phyloP scores from a whole-genome alignment of 2,329 filamentous ascomycete species.

The Lasiodiplodia gonubiensis region DNA sequence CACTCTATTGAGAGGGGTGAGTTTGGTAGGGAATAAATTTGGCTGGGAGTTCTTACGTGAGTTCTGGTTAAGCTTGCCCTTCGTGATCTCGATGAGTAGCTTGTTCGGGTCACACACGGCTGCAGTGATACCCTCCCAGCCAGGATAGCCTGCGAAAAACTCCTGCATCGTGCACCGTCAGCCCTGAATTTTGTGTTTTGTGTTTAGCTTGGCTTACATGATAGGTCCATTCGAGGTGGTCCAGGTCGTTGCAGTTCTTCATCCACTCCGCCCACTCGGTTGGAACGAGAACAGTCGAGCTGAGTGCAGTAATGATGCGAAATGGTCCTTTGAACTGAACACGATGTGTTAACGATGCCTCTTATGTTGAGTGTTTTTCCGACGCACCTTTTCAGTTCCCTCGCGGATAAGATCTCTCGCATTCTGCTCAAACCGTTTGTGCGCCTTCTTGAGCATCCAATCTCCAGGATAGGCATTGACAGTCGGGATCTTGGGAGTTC shows the following conservation, averaged over 20 bases:
- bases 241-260: conserved; percentile 18
- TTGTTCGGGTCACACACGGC: conserved; percentile 8
- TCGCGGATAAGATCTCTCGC: conserved; percentile 8
- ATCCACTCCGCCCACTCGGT: conserved; percentile 9
- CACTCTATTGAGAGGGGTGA: not conserved
- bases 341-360: not conserved
- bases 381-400: not conserved
- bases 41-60: not conserved
- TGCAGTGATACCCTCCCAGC: conserved; percentile 1
- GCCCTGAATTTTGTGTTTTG: not conserved
- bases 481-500: not conserved
- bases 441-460: conserved; percentile 18
- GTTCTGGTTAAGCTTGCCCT: conserved; percentile 19
- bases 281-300: conserved; percentile 11
- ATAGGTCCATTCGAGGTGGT: not conserved
- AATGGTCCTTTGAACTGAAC: conserved; percentile 18
- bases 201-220: not conserved
- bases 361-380: not conserved
- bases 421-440: not conserved
- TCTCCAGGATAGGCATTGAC: conserved; percentile 21
- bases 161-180: not conserved
- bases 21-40: not conserved
- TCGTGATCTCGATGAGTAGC: conserved; percentile 3
- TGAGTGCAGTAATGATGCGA: conserved; percentile 15
- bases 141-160: conserved; percentile 17